Evolutionary conservation across 768 basidiomycete genomes (phyloP).

Genomic region (Sporobolomyces pararoseus): DNA sequence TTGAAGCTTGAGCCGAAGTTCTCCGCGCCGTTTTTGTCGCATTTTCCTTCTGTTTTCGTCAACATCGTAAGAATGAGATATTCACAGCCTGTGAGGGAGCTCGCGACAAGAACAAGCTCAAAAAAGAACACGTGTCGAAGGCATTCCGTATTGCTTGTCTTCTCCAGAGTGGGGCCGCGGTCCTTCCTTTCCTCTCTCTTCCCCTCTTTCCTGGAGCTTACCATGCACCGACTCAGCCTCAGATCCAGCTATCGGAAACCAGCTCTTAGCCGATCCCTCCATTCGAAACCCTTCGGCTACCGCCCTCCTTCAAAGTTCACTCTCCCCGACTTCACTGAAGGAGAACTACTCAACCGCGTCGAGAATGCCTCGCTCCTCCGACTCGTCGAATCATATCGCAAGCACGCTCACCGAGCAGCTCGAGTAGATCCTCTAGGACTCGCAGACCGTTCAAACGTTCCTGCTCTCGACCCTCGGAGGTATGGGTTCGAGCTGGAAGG

Average conservation of each 20-base stretch:
- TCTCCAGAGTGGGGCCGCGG: too few species aligned
- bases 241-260: not conserved
- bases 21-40: too few species aligned
- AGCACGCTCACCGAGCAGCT: conserved; percentile 76
- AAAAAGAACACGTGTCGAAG: too few species aligned
- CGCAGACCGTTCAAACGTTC: conserved; percentile 61
- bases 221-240: conserved; percentile 11
- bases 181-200: not conserved
- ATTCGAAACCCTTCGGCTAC: conserved; percentile 25
- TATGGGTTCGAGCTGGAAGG: conserved; percentile 66
- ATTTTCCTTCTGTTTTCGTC: too few species aligned
- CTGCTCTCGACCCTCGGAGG: conserved; percentile 49
- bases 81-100: too few species aligned
- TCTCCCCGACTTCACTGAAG: conserved; percentile 51
- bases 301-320: conserved; percentile 8
- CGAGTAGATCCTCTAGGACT: conserved; percentile 82
- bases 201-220: not conserved
- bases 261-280: not conserved
- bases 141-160: too few species aligned
- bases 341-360: conserved; percentile 65
- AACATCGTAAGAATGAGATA: too few species aligned
- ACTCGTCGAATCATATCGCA: conserved; percentile 73
- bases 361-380: conserved; percentile 73
- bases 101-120: too few species aligned
- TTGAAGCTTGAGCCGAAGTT: too few species aligned